These are phyloP conservation scores for Paulinella micropora DNA, from an alignment of 78 protist species.

Conservation along the genomic window DNA sequence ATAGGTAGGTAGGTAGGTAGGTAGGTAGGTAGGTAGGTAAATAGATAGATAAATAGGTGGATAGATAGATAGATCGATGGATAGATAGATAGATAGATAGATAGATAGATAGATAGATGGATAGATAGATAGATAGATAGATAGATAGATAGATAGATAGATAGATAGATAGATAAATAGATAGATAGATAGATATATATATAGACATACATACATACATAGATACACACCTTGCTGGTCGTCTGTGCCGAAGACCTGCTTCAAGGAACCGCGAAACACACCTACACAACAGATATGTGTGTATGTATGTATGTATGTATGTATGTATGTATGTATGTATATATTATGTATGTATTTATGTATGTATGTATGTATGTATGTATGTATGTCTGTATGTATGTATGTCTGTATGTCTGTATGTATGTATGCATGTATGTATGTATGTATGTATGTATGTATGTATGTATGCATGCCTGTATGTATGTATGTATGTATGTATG, in stretches of 20 bases:
- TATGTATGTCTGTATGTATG: background rate
- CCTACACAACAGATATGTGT: background rate
- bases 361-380: background rate
- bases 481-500: background rate
- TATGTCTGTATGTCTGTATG: background rate
- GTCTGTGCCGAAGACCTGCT: no score
- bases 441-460: background rate
- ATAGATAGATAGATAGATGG: background rate
- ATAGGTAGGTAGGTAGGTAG: background rate
- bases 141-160: background rate
- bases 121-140: background rate
- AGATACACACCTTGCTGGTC: no score
- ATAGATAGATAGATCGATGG: background rate
- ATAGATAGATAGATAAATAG: background rate
- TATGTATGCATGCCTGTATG: background rate
- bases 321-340: background rate
- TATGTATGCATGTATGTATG: background rate
- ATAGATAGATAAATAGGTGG: background rate
- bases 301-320: background rate
- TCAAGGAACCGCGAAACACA: no score
- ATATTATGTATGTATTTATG: background rate
- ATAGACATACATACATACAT: background rate
- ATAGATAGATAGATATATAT: background rate
- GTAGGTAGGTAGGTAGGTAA: background rate
- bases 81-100: background rate